Evolutionary conservation across 257 asterid genomes (phyloP).

Genomic region (Anisodus tanguticus): DNA sequence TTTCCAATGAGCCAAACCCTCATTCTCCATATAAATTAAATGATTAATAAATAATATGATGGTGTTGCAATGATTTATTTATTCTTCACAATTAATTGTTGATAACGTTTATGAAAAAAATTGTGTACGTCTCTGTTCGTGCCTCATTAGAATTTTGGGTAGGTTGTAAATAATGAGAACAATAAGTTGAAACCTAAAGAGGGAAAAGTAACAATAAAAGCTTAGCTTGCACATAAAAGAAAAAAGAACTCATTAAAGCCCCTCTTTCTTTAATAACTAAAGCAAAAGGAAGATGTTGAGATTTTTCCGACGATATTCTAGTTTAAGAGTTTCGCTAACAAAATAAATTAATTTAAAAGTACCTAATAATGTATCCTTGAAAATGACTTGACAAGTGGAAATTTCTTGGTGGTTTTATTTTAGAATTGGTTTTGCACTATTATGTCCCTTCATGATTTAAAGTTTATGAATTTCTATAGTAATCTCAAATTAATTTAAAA

Average conservation of each 20-base stretch:
- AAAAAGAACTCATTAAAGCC: neutral
- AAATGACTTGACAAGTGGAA: conserved; percentile 9
- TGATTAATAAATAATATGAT: neutral
- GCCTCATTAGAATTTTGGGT: neutral
- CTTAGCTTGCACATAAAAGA: neutral
- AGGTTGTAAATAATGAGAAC: neutral
- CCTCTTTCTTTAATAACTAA: neutral
- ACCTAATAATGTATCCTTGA: neutral
- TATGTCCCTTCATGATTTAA: too few relatives aligned
- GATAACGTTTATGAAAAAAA: too few relatives aligned
- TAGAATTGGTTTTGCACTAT: neutral
- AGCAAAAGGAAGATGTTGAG: conserved; percentile 5
- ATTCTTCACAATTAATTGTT: neutral
- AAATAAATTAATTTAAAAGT: neutral
- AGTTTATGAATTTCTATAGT: too few relatives aligned
- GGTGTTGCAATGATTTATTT: neutral
- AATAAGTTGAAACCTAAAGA: neutral
- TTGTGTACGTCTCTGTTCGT: too few relatives aligned
- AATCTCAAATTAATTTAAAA: too few relatives aligned
- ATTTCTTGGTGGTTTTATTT: neutral
- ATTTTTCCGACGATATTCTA: neutral
- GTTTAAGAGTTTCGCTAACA: neutral
- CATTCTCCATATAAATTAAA: neutral
- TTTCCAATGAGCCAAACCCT: too few relatives aligned
- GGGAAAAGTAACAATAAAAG: neutral